Base-by-base conservation (phyloP, 345 rosid genomes). In the Eucalyptus polyanthemos region DNA sequence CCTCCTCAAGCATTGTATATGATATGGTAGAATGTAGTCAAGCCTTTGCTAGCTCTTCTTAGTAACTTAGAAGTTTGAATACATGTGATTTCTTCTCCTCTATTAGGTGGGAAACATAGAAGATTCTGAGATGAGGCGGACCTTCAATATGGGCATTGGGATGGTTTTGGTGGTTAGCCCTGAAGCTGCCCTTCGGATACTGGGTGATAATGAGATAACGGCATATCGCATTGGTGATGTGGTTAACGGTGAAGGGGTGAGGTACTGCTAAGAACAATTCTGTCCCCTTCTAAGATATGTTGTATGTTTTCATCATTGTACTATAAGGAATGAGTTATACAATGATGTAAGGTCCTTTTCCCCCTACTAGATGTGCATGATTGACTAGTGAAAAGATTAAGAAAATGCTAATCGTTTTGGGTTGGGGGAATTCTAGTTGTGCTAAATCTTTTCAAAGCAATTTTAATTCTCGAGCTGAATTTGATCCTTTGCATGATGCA, bases 131-230 rank as follows among this genome's bases (percentile, higher is more conserved):
- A 98, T 98, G 99, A 93, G 95, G 69, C 93, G 98, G 86, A 97
- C 98, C 29, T 98, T 97, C 89, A 97, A 98, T 92, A 92, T 95
- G 96, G 99, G 99, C 53, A 95, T 97, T 51, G 99, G 99, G 88
- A 95, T 98, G 99, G 99, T 97, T 37, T 88, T 98, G 37, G 94
- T 95, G 24, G 94, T 94, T 86, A 95, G 91, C 85, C 90, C 93
- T 69, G 99, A 96, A 87, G 98, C 97, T 12, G 93, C 97, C 6
- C 69, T 13, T 24, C 90, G 94, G 91, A 91, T 97, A 91, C 94
- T 95, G 16, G 92, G 89, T 11, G 95, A 93, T 22, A 94, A 93
- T 58, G 93, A 89, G 21, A 92, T 88, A 87, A 90, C 88, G 72
- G 95, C 96, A 9, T 94, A 94, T 89, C 93, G 72, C 80, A 92